Base-by-base conservation (phyloP, 2,329 filamentous ascomycete species). In the Aspergillus texensis region DNA sequence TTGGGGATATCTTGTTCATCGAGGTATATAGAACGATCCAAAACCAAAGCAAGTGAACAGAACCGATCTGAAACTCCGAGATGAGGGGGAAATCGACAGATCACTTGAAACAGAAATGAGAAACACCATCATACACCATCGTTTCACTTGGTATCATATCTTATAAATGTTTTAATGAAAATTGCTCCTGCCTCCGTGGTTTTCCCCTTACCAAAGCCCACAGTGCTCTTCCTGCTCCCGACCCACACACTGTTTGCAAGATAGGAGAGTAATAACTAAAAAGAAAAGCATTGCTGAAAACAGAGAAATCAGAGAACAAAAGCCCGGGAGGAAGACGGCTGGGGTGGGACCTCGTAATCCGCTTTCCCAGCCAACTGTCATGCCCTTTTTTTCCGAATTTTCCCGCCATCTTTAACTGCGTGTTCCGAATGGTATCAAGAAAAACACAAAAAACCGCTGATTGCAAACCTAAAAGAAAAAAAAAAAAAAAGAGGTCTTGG, bases 401-500 rank as follows among this genome's bases (percentile, higher is more conserved):
- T 62, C 62, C 56, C 21, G 48, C 28, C 56, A 58, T 45, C 65
- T 50, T 41, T 50, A 50, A 50, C 46, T 62, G 57, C 60, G 61
- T 68, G 64, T 67, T 68, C 67, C 70, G 65, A 63, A 68, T 73
- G 72, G 72, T 75, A 75, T 75, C 73, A 74, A 74, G 69, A 66
- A 68, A 66, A 79, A 75, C 39, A 41, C 39, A 74, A 73, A 67
- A 76, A 74, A 66, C 64, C 64, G 52, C 52, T 54, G 52, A 54
- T 24, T 54, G 52, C 30, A 69, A 64, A 67, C 64, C 67, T 60
- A 55, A 58, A 65, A 70, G 68, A 72, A 65, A 65, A 71, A 70
- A 73, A 71, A 68, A 70, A 72, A 65, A 65, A 71, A 71, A 74
- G 71, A 71, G 72, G 70, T 72, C 70, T 76, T 75, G 78, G 78